These are phyloP conservation scores for Wickerhamiella nectarea DNA, from an alignment of 805 yeast genomes.

Conservation along the genomic window DNA sequence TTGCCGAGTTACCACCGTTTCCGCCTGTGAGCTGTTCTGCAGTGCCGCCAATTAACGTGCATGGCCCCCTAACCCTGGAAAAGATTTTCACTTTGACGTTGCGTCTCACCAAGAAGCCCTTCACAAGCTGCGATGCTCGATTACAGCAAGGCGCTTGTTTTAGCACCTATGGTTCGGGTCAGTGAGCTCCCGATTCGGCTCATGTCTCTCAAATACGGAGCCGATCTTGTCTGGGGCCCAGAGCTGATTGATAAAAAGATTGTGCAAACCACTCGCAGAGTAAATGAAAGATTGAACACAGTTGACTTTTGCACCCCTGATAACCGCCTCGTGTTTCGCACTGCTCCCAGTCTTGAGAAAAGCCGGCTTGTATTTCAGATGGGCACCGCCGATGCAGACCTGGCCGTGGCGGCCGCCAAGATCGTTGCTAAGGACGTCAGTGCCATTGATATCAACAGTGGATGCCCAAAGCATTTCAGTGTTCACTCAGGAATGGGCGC, in stretches of 20 bases:
- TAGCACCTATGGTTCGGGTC: slow-evolving; percentile 92
- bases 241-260: slow-evolving; percentile 84
- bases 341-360: slow-evolving; percentile 48
- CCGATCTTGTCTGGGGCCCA: slow-evolving; percentile 94
- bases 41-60: not conserved
- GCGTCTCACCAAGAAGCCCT: not conserved
- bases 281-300: slow-evolving; percentile 32
- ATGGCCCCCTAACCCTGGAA: slow-evolving; percentile 3
- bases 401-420: slow-evolving; percentile 81
- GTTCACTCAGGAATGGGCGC: slow-evolving; percentile 98
- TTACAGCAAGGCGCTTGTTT: slow-evolving; percentile 63
- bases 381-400: slow-evolving; percentile 71
- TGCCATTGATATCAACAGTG: slow-evolving; percentile 89
- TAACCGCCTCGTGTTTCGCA: slow-evolving; percentile 53
- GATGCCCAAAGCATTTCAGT: slow-evolving; percentile 94
- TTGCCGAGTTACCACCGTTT: too few species aligned
- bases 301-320: slow-evolving; percentile 28
- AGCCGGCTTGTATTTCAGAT: slow-evolving; percentile 70
- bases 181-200: slow-evolving; percentile 89
- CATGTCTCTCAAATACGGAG: slow-evolving; percentile 68
- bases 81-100: not conserved
- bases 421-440: slow-evolving; percentile 74
- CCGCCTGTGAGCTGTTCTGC: too few species aligned
- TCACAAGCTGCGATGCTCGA: slow-evolving; percentile 34
- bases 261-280: slow-evolving; percentile 50